Percentiles rank a stretch among this genome's conserved stretches.
These are phyloP conservation scores for Hermanozyma aechmeae DNA, from an alignment of 805 yeast species.

Conservation along the genomic window DNA sequence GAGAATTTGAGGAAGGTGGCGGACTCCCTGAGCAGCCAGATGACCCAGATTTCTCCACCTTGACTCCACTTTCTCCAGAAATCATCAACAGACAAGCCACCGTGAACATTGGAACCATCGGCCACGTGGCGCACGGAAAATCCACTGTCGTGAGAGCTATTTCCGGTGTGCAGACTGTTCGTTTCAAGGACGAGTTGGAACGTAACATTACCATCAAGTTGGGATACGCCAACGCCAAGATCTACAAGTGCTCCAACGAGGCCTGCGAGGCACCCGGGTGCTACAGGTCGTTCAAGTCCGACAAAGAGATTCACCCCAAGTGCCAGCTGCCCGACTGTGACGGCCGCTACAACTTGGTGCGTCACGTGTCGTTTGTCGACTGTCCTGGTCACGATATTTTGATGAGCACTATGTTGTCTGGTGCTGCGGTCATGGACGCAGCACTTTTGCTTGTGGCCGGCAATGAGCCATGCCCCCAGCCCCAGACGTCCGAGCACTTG, in stretches of 20 bases:
- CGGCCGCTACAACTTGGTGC: constrained; percentile 83
- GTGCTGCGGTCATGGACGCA: constrained; percentile 99
- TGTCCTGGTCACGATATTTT: constrained; percentile 99
- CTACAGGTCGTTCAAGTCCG: constrained; percentile 89
- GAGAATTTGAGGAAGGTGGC: constrained; percentile 96
- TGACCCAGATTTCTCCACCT: constrained; percentile 68
- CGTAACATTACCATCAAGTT: constrained; percentile 97
- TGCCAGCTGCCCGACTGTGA: constrained; percentile 80
- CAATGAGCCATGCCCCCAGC: constrained; percentile 99
- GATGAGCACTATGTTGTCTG: constrained; percentile 99
- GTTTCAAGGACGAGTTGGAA: constrained; percentile 98
- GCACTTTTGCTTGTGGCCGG: constrained; percentile 94
- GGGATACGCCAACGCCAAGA: constrained; percentile 98
- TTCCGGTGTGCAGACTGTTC: constrained; percentile 97
- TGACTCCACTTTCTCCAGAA: constrained; percentile 89
- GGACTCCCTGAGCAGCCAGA: constrained; percentile 96
- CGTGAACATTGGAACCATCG: constrained; percentile 94
- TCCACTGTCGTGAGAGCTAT: constrained; percentile 91
- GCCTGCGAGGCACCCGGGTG: constrained; percentile 90
- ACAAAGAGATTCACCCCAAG: constrained; percentile 89
- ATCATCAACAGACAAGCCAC: constrained; percentile 99
- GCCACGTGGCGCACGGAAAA: constrained; percentile 95
- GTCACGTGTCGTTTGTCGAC: constrained; percentile 98
- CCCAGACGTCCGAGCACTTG: constrained; percentile 97
- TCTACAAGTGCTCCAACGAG: constrained; percentile 83